These are phyloP conservation scores for Sugiyamaella grinbergsii DNA, from an alignment of 1,139 yeast species.

Conservation along the genomic window DNA sequence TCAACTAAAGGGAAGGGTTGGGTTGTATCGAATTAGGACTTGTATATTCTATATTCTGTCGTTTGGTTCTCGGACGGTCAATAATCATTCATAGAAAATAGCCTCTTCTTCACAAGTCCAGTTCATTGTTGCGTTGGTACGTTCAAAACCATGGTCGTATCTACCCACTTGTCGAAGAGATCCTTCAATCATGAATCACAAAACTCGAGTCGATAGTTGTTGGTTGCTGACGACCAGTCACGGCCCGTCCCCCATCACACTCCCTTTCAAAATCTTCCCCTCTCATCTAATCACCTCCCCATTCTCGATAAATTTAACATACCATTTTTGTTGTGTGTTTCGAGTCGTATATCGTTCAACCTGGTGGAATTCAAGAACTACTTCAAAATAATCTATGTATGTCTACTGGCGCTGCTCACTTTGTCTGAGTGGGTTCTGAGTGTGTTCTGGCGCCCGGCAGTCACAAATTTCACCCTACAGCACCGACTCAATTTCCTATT, in stretches of 20 bases:
- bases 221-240: neutral
- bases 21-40: too few relatives aligned
- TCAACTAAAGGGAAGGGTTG: too few relatives aligned
- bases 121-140: too few relatives aligned
- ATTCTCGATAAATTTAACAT: conserved; percentile 16
- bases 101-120: too few relatives aligned
- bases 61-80: too few relatives aligned
- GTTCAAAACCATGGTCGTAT: too few relatives aligned
- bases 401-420: neutral
- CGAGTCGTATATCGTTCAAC: conserved; percentile 20
- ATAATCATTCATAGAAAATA: too few relatives aligned
- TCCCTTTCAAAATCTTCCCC: neutral
- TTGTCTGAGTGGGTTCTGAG: conserved; percentile 14
- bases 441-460: too few relatives aligned
- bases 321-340: conserved; percentile 29
- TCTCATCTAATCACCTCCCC: neutral
- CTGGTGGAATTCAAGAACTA: conserved; percentile 11
- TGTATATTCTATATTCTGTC: too few relatives aligned
- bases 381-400: conserved; percentile 10
- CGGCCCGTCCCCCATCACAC: neutral
- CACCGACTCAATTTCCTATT: conserved; percentile 10
- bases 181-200: neutral
- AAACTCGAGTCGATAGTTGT: too few relatives aligned
- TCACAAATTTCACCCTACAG: conserved; percentile 1
- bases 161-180: too few relatives aligned